Percentiles rank a stretch among this genome's conserved stretches.
Evolutionary conservation across 495 filamentous ascomycete species (phyloP).

Genomic region (Xylaria curta): DNA sequence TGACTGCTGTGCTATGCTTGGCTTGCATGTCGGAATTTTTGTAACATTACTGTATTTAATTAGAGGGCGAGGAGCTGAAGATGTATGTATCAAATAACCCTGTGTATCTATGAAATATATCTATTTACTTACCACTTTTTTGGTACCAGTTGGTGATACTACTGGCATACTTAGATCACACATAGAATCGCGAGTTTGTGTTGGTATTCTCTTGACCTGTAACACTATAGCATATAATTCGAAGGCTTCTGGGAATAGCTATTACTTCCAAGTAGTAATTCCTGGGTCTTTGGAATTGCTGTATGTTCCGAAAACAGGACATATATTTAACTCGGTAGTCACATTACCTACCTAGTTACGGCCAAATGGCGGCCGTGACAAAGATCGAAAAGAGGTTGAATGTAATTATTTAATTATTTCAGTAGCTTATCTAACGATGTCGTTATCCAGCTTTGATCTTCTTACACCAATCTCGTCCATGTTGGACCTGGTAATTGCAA

Average conservation of each 20-base stretch:
- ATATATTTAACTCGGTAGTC: too few relatives aligned
- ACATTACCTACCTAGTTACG: background rate
- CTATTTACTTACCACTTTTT: background rate
- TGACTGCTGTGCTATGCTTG: background rate
- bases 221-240: too few relatives aligned
- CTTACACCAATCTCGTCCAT: conserved; percentile 79
- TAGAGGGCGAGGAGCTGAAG: background rate
- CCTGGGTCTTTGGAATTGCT: too few relatives aligned
- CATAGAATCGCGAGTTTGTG: too few relatives aligned
- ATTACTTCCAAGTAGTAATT: too few relatives aligned
- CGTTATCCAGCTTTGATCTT: conserved; percentile 45
- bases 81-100: too few relatives aligned
- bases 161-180: too few relatives aligned
- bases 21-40: background rate
- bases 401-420: background rate
- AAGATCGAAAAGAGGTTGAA: background rate
- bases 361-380: background rate
- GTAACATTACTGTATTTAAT: conserved; percentile 1
- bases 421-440: background rate
- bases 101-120: background rate
- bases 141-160: too few relatives aligned
- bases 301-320: too few relatives aligned
- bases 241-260: too few relatives aligned
- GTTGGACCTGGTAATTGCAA: conserved; percentile 79
- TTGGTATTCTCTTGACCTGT: too few relatives aligned